These are phyloP conservation scores for Scalesia atractyloides DNA, from an alignment of 129 eudicot genomes.

Conservation along the genomic window DNA sequence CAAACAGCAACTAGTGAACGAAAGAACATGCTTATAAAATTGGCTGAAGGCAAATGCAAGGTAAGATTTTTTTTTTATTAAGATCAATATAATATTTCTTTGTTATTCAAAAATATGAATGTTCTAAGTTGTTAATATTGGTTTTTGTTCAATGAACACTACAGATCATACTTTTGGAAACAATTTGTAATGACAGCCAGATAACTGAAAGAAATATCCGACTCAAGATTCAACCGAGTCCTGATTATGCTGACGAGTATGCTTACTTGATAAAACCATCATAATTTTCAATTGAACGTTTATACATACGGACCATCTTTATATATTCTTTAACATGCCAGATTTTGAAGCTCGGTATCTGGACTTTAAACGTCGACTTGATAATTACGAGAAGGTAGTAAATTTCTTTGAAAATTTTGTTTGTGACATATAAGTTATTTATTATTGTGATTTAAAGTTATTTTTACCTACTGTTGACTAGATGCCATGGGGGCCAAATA, in stretches of 20 bases:
- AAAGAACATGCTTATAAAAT: too few species aligned
- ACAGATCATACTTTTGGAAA: slow-evolving; percentile 93
- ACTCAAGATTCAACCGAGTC: slow-evolving; percentile 98
- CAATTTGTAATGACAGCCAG: slow-evolving; percentile 77
- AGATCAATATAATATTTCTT: too few species aligned
- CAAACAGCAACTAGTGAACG: slow-evolving; percentile 57
- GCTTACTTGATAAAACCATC: slow-evolving; percentile 18
- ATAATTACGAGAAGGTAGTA: slow-evolving; percentile 82
- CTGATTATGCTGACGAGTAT: slow-evolving; percentile 96
- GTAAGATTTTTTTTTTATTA: too few species aligned
- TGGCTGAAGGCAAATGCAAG: too few species aligned
- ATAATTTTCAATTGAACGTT: background rate
- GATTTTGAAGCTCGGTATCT: slow-evolving; percentile 96
- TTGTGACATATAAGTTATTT: background rate
- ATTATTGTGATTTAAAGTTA: background rate
- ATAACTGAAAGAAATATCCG: slow-evolving; percentile 95
- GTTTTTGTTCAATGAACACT: slow-evolving; percentile 14
- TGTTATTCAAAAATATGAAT: background rate
- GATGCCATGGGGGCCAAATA: slow-evolving; percentile 97
- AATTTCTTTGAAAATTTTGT: background rate
- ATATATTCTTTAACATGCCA: slow-evolving; percentile 56
- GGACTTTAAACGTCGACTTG: slow-evolving; percentile 87
- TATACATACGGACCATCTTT: background rate
- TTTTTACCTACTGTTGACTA: slow-evolving; percentile 28
- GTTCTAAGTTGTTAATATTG: background rate